phyloP scores from a whole-genome alignment of 805 yeast species.

The Brettanomyces anomalus region DNA sequence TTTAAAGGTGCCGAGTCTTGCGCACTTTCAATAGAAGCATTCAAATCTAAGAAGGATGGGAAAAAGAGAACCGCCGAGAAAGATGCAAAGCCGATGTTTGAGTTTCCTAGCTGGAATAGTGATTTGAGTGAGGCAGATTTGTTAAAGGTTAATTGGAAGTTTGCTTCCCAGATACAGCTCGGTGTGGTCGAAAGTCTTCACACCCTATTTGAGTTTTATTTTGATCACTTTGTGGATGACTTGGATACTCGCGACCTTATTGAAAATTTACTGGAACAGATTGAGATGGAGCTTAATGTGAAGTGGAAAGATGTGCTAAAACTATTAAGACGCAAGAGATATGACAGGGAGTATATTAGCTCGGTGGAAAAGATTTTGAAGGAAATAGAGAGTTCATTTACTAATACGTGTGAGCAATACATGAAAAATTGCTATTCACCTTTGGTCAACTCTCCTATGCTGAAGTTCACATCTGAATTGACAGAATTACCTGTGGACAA shows the following conservation, averaged over 20 bases:
- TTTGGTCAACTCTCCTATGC: constrained; percentile 28
- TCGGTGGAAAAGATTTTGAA: constrained; percentile 17
- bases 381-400: constrained; percentile 37
- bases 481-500: constrained; percentile 29
- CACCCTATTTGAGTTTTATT: constrained; percentile 63
- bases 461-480: constrained; percentile 34
- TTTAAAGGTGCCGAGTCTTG: constrained; percentile 58
- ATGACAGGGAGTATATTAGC: constrained; percentile 7
- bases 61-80: constrained; percentile 7
- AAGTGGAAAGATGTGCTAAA: constrained; percentile 37
- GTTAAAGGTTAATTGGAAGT: constrained; percentile 49
- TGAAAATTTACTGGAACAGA: constrained; percentile 53
- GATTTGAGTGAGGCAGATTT: constrained; percentile 26
- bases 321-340: constrained; percentile 15
- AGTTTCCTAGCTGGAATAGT: constrained; percentile 50
- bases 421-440: constrained; percentile 68
- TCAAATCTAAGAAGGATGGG: no score
- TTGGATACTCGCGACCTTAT: constrained; percentile 48
- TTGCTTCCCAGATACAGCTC: constrained; percentile 68
- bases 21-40: constrained; percentile 36
- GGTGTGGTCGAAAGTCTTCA: constrained; percentile 73
- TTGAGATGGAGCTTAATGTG: constrained; percentile 54
- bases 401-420: constrained; percentile 57
- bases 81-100: not conserved
- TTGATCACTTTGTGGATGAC: constrained; percentile 66